These are phyloP conservation scores for Fusarium pilosicola DNA, from an alignment of 2,329 filamentous ascomycete genomes.

Conservation along the genomic window DNA sequence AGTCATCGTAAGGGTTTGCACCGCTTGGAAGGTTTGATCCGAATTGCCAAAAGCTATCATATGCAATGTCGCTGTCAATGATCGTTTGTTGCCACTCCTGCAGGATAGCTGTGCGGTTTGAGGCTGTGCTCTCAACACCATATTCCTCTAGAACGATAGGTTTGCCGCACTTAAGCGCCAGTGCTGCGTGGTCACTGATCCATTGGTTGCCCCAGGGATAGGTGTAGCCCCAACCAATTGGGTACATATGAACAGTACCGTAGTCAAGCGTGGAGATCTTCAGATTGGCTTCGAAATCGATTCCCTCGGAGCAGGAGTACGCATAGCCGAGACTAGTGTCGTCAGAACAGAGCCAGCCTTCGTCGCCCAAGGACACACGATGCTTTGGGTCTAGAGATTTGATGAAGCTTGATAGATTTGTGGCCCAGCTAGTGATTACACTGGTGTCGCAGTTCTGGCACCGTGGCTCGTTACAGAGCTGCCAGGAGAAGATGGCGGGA, in stretches of 20 bases:
- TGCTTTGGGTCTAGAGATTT: neutral
- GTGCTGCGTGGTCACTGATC: neutral
- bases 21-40: neutral
- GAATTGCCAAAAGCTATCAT: neutral
- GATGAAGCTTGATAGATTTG: neutral
- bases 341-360: neutral
- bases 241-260: neutral
- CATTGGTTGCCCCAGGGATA: slow-evolving; percentile 5
- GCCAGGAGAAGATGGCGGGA: neutral
- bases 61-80: neutral
- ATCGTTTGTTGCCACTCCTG: neutral
- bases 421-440: neutral
- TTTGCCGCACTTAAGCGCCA: neutral
- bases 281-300: neutral
- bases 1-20: neutral
- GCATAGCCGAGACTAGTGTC: neutral
- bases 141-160: neutral
- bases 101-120: neutral
- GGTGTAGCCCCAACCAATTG: neutral
- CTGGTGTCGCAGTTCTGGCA: neutral
- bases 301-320: neutral
- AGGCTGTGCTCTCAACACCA: neutral
- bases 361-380: neutral
- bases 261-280: neutral
- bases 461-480: slow-evolving; percentile 1